Evolutionary conservation across 768 basidiomycete genomes (phyloP), one percentile per base, ranked within the genome.

Genomic region (Boletus subcaerulescens): DNA sequence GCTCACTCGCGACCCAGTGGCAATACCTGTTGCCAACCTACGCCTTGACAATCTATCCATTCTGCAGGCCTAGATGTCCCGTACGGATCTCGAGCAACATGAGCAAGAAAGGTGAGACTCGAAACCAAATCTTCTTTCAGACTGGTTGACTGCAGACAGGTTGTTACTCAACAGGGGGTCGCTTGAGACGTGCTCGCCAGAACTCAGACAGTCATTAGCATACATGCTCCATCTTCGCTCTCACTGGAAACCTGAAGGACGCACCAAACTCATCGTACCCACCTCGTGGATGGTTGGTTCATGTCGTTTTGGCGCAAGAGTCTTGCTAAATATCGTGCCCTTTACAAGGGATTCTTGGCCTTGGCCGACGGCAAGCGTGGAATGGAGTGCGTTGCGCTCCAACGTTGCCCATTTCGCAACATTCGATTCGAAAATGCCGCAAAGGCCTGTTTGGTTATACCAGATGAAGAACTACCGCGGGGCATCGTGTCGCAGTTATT

Each of bases 241-340:
- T 20, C 33, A 26, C 40, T 68, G 67, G 67, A 56, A 32, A 40
- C 60, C 62, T 5, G 44, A 59, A 40, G 53, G 46, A 49, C 40
- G 45, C 11, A 32, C 55, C 48, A 59, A 60, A n/a, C 59, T 66
- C 36, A 4, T 58, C 54, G 59, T 65, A 0, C 65, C 67, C 33
- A 42, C 59, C 8, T 56, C 50, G 46, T 69, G 67, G 67, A 65
- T 51, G 67, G 66, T 68, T n/a, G 1, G 66, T 58, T 43, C 41
- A 26, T 29, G 9, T 43, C 1, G 12, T 31, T 17, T 29, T 41
- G 35, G 38, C 9, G 13, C 41, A 39, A 45, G n/a, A 15, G 35
- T 29, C n/a, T 41, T 35, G 35, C 45, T 52, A 5, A 58, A 18
- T 5, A 13, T 18, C 44, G 13, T 42, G 26, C 17, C 2, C 15